phyloP scores from a whole-genome alignment of 148 eudicot genomes.

The Silene uniflora region DNA sequence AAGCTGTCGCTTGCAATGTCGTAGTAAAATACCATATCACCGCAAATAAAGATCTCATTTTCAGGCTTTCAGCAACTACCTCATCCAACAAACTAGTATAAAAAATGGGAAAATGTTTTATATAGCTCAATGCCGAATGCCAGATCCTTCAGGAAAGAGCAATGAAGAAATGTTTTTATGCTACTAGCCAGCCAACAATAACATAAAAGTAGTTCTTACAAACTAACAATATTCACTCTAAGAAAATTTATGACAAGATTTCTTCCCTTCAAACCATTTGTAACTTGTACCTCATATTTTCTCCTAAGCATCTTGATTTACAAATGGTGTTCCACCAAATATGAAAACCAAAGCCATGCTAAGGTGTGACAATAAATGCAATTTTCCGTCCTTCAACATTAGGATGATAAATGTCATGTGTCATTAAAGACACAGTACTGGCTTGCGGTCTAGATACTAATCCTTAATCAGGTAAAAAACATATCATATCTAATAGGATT shows the following conservation, averaged over 20 bases:
- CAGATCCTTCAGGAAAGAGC: neutral
- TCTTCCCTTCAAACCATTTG: neutral
- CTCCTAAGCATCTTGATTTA: neutral
- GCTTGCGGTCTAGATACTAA: neutral
- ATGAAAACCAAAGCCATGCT: neutral
- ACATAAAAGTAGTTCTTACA: neutral
- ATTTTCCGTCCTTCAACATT: neutral
- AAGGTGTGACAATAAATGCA: neutral
- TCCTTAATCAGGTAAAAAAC: neutral
- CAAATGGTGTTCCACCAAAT: neutral
- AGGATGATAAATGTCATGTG: neutral
- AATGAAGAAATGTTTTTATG: neutral
- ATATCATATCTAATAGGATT: neutral
- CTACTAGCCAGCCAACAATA: neutral
- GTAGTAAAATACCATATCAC: too few species aligned
- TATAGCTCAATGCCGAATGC: neutral
- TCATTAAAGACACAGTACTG: neutral
- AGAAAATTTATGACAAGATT: neutral
- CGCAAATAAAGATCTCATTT: too few species aligned
- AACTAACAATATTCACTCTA: neutral
- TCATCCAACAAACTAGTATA: too few species aligned
- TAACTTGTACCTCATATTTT: too few species aligned
- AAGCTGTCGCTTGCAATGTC: too few species aligned
- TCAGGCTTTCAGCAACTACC: too few species aligned
- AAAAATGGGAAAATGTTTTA: too few species aligned